A percentile compares a stretch with the other conserved stretches of the same genome.
Evolutionary conservation across 352 stramenopile genomes (phyloP).

Genomic region (Hyaloperonospora brassicae): DNA sequence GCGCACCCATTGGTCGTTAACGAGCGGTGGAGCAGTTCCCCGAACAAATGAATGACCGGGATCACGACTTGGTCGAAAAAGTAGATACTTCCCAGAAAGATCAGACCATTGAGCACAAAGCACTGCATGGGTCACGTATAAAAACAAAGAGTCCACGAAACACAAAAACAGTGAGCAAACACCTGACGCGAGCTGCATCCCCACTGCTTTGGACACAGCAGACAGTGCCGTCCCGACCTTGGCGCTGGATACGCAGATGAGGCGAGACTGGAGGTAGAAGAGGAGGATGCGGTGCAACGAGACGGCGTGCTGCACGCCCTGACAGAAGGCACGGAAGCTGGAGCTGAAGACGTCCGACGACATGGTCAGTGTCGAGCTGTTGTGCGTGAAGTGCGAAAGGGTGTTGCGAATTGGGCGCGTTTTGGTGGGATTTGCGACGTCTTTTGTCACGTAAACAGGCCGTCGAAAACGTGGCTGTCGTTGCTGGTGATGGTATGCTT

Average conservation of each 20-base stretch:
- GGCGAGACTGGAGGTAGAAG: slow-evolving; percentile 78
- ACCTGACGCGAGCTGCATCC: too few species aligned
- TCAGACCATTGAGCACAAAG: slow-evolving; percentile 84
- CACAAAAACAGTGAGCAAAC: neutral
- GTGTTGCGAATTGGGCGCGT: neutral
- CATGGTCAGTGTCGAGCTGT: slow-evolving; percentile 8
- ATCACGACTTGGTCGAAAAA: slow-evolving; percentile 83
- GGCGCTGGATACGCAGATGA: slow-evolving; percentile 78
- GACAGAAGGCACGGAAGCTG: slow-evolving; percentile 77
- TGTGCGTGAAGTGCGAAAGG: neutral
- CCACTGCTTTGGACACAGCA: neutral
- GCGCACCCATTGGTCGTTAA: slow-evolving; percentile 48
- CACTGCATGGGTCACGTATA: slow-evolving; percentile 26
- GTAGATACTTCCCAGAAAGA: slow-evolving; percentile 86
- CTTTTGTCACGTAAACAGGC: too few species aligned
- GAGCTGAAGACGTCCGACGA: slow-evolving; percentile 40
- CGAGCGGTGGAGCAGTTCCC: slow-evolving; percentile 63
- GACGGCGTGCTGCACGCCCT: slow-evolving; percentile 77
- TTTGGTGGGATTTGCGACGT: slow-evolving; percentile 16
- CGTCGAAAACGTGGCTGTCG: too few species aligned
- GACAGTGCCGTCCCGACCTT: slow-evolving; percentile 35
- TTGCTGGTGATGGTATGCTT: too few species aligned
- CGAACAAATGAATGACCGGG: slow-evolving; percentile 83
- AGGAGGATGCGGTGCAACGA: slow-evolving; percentile 80
- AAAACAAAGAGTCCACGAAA: slow-evolving; percentile 1